phyloP scores from a whole-genome alignment of 139 green algal genomes.

The Chlamydomonas incerta region DNA sequence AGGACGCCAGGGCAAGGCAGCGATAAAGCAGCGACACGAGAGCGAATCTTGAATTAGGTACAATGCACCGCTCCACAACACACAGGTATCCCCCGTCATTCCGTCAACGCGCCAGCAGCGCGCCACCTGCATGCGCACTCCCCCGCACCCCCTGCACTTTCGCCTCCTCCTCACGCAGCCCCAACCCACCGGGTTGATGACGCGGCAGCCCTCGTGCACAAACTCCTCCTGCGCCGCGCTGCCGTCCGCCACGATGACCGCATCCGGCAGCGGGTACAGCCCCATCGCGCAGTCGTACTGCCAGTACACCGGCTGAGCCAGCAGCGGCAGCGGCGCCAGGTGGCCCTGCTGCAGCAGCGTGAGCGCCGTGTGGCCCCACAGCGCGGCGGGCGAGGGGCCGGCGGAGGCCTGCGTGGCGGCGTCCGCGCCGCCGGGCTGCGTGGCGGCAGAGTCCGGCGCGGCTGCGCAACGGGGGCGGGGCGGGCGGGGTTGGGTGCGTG shows the following conservation, averaged over 20 bases:
- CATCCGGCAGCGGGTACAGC: conserved; percentile 89
- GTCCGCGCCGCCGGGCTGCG: not conserved
- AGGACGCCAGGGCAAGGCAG: no score
- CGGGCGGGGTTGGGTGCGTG: no score
- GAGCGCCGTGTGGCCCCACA: conserved; percentile 76
- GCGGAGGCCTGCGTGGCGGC: not conserved
- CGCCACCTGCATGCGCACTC: no score
- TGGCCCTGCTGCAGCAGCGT: conserved; percentile 94
- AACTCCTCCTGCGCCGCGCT: conserved; percentile 56
- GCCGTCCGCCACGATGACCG: conserved; percentile 83
- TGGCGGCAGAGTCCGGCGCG: not conserved
- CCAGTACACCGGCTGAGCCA: conserved; percentile 84
- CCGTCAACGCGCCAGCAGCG: no score
- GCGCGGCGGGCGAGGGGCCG: not conserved
- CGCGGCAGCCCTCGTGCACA: conserved; percentile 71
- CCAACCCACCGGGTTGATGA: conserved; percentile 80
- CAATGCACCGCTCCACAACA: no score
- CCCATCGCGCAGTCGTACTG: conserved; percentile 85
- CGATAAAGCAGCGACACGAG: no score
- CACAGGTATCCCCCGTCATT: no score
- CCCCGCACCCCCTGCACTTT: no score
- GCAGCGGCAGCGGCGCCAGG: conserved; percentile 90
- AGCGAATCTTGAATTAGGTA: no score
- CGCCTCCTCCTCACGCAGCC: not conserved
- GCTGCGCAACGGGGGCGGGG: no score